Evolutionary conservation across 2,329 filamentous ascomycete genomes (phyloP), one percentile per base, ranked within the genome.

Genomic region (Ascochyta koolunga): DNA sequence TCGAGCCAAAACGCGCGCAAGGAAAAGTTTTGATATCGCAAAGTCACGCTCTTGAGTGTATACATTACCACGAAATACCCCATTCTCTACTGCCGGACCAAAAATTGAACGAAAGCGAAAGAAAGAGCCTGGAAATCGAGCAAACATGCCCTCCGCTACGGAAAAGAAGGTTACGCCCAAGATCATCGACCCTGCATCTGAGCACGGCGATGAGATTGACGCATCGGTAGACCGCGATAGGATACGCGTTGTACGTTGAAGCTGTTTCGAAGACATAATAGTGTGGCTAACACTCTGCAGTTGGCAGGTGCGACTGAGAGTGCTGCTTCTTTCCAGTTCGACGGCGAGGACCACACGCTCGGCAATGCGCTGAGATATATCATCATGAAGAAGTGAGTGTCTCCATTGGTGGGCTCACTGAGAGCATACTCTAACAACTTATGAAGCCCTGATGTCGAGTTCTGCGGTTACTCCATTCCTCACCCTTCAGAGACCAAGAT

Each of bases 391-490:
- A 99, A 99, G 93, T 97, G 80, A 15, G 27, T 29, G 27, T 29
- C 15, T 5, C 15, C 4, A 29, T 13, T 11, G 13, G 27, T 11
- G 5, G 15, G 5, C 4, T 3, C 27, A 29, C 11, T 4, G 15
- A 42, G n/a, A 38, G 5, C 7, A 24, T 3, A 18, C 8, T 19
- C 46, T 64, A 27, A 62, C 25, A 11, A 7, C 5, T 1, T 2
- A 10, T 47, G 47, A 61, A 98, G 93, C 75, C 93, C 95, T 25
- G 87, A 95, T 60, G 95, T 99, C 56, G 95, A 99, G 75, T 97
- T 99, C 78, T 98, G 95, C 77, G 95, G 93, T 57, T 99, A 99
- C 77, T 91, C 93, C 7, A 98, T 99, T 58, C 95, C 95, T 25
- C 95, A 99, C 77, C 95, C 95, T 44, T 96, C 93, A 33, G 95